These are phyloP conservation scores for Williopsis jadinii DNA, from an alignment of 1,139 yeast species.

Conservation along the genomic window DNA sequence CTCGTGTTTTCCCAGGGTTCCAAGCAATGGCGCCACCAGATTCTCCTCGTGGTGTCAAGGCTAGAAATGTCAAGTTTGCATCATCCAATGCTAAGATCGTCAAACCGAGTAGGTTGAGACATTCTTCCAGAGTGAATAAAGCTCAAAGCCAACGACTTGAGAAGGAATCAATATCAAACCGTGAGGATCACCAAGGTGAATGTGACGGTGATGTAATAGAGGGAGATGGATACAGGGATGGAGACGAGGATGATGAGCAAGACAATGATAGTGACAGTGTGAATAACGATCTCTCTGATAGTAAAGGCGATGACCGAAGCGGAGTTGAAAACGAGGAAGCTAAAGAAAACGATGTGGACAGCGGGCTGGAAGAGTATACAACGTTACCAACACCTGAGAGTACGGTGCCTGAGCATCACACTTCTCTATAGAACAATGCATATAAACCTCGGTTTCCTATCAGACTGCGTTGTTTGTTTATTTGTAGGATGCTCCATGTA, in stretches of 20 bases:
- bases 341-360: not conserved
- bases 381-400: slow-evolving; percentile 23
- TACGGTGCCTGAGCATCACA: slow-evolving; percentile 12
- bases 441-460: no score
- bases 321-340: not conserved
- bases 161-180: not conserved
- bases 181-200: slow-evolving; percentile 1
- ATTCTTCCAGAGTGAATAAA: not conserved
- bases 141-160: not conserved
- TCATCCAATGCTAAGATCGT: slow-evolving; percentile 1
- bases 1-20: slow-evolving; percentile 26
- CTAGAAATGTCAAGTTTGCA: slow-evolving; percentile 3
- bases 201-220: not conserved
- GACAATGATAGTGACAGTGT: not conserved
- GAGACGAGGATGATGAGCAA: not conserved
- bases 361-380: slow-evolving; percentile 11
- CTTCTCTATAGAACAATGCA: no score
- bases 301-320: not conserved
- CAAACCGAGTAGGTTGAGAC: not conserved
- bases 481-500: no score
- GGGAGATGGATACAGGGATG: not conserved
- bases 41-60: slow-evolving; percentile 11
- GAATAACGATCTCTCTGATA: not conserved
- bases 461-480: no score
- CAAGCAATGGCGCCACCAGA: slow-evolving; percentile 28